phyloP scores from a whole-genome alignment of 2,329 filamentous ascomycete species.

The Claviceps sp. region DNA sequence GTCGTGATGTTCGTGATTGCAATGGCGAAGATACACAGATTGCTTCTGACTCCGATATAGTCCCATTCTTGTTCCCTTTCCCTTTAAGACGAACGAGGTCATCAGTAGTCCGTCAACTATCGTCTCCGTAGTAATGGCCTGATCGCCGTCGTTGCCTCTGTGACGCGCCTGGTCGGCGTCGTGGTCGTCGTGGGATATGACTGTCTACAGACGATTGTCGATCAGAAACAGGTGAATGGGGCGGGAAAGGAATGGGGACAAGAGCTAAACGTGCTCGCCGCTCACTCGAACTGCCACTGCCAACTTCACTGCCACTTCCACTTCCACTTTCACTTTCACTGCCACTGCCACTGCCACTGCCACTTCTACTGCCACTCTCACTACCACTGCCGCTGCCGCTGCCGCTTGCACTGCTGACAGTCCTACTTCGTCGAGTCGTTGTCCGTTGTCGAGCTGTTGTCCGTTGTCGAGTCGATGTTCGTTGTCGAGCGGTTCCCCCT shows the following conservation, averaged over 20 bases:
- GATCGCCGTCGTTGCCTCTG: conserved; percentile 1
- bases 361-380: background rate
- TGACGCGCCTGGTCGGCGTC: conserved; percentile 2
- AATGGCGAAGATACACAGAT: background rate
- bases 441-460: conserved; percentile 30
- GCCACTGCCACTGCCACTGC: background rate
- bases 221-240: background rate
- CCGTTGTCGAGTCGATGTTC: conserved; percentile 19
- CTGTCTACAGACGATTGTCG: conserved; percentile 1
- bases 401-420: too few relatives aligned
- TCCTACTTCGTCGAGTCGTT: too few relatives aligned
- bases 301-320: background rate
- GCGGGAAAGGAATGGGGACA: background rate
- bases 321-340: background rate
- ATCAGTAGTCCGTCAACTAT: background rate
- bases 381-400: too few relatives aligned
- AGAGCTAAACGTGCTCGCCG: conserved; percentile 1
- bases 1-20: conserved; percentile 3
- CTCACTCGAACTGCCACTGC: conserved; percentile 2
- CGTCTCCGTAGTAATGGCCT: conserved; percentile 4
- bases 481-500: too few relatives aligned
- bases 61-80: background rate
- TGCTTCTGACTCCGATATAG: background rate
- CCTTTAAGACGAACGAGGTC: background rate
- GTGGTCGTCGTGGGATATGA: background rate